Base-by-base conservation (phyloP, 768 basidiomycete genomes). In the Suillus subaureus region DNA sequence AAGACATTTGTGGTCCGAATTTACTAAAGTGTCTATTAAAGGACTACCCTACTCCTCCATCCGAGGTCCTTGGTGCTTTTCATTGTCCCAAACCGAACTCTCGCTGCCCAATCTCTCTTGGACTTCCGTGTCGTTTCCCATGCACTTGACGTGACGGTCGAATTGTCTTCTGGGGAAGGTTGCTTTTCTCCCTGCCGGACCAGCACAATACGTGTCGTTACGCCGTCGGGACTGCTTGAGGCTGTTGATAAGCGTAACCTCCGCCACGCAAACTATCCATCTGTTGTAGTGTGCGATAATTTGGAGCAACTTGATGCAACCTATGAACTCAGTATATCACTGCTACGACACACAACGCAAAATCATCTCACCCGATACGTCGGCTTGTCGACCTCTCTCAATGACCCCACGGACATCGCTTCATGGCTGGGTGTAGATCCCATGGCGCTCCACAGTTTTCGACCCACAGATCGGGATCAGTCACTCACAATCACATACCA, bases 241-340 rank as follows among this genome's bases (percentile, higher is more conserved):
- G 78, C 81, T 9, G 40, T 42, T 21, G 40, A 26, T 28, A 26
- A 60, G 11, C 40, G 28, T 2, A 42, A 42, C 15, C 67, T 89
- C 43, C 79, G 72, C 11, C 69, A 75, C 31, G 71, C 75, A 37
- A 74, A 67, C 6, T 81, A 80, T 51, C 81, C 95, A 26, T 80
- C 84, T 67, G 74, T 97, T 40, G 86, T 96, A 39, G 72, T 99
- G 5, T 90, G 91, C 66, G 96, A 98, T 68, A 89, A 91, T 70
- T 79, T 99, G 21, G 93, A 99, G 70, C 86, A 92, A 37, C 81
- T 99, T 63, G 89, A 94, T 73, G 78, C 88, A 21, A 77, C 79
- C 2, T 97, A 96, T 77, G 97, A 99, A 74, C 83, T 97, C 4
- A 87, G 84, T 6, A 73, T 97, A n/a, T 87, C 95, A 3, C 79